phyloP scores from a whole-genome alignment of 148 eudicot species.

The Spergularia marina region DNA sequence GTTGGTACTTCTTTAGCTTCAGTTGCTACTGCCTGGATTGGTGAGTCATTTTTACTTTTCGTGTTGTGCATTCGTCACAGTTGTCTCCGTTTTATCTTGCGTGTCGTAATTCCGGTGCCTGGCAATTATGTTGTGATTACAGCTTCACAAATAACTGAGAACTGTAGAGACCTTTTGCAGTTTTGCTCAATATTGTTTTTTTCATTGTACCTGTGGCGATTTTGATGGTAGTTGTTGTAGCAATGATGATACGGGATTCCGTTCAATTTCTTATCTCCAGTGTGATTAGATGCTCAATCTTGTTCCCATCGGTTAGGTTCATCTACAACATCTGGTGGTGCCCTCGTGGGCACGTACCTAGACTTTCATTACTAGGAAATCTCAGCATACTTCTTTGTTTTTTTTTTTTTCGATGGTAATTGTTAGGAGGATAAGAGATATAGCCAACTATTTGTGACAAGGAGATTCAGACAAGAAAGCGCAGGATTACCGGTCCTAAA shows the following conservation, averaged over 20 bases:
- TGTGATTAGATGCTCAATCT: neutral
- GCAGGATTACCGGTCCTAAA: neutral
- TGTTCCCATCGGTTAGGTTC: neutral
- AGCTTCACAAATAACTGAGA: neutral
- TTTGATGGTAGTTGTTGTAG: neutral
- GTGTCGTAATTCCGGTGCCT: neutral
- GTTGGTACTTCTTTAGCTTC: slow-evolving; percentile 80
- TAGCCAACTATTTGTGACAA: neutral
- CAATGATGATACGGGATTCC: neutral
- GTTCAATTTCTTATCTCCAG: neutral
- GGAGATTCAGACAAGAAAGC: neutral
- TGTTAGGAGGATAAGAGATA: neutral
- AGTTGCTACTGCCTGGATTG: slow-evolving; percentile 77
- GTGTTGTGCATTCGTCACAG: neutral
- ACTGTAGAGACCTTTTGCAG: neutral
- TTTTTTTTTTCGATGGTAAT: neutral
- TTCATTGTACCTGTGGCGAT: neutral
- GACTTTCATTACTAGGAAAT: too few species aligned
- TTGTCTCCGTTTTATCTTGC: neutral
- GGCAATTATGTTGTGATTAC: neutral
- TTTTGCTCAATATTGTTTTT: neutral
- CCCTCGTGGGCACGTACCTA: neutral
- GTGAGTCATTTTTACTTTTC: slow-evolving; percentile 34
- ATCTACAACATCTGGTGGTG: too few species aligned
- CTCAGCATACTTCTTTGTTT: neutral